These are phyloP conservation scores for Blastobotrys chiropterorum DNA, from an alignment of 805 yeast species.

Conservation along the genomic window DNA sequence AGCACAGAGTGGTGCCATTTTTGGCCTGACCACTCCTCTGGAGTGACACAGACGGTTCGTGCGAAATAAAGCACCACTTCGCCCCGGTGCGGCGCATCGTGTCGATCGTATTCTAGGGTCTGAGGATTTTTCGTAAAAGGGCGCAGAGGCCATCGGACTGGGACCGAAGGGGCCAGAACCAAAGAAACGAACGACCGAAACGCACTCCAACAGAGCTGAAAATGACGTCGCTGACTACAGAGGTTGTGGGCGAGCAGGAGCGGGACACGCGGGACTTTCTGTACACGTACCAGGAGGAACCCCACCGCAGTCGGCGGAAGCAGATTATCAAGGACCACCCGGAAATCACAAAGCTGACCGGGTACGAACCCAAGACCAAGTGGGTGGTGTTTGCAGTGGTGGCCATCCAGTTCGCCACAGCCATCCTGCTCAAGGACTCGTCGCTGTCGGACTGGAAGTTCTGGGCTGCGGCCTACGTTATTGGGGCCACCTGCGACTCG, in stretches of 20 bases:
- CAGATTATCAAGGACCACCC: slow-evolving; percentile 71
- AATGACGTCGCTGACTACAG: not conserved
- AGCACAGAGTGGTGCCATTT: too few species aligned
- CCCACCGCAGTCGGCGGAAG: slow-evolving; percentile 71
- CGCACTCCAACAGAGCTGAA: too few species aligned
- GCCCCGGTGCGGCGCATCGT: too few species aligned
- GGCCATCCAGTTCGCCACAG: slow-evolving; percentile 55
- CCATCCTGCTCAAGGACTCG: slow-evolving; percentile 54
- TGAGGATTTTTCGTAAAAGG: too few species aligned
- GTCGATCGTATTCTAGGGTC: too few species aligned
- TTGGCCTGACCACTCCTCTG: too few species aligned
- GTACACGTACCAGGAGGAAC: slow-evolving; percentile 80
- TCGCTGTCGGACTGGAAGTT: slow-evolving; percentile 49
- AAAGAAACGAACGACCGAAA: too few species aligned
- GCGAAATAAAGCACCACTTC: too few species aligned
- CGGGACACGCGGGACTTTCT: slow-evolving; percentile 48
- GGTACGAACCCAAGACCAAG: slow-evolving; percentile 82
- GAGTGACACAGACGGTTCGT: too few species aligned
- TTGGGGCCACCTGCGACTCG: slow-evolving; percentile 85
- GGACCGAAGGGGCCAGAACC: too few species aligned
- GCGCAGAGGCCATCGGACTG: too few species aligned
- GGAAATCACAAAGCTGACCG: slow-evolving; percentile 70
- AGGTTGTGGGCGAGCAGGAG: not conserved
- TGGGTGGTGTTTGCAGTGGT: slow-evolving; percentile 66
- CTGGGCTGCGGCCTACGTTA: slow-evolving; percentile 57